These are phyloP conservation scores for Yarrowia yakushimensis DNA, from an alignment of 805 yeast species.

Conservation along the genomic window DNA sequence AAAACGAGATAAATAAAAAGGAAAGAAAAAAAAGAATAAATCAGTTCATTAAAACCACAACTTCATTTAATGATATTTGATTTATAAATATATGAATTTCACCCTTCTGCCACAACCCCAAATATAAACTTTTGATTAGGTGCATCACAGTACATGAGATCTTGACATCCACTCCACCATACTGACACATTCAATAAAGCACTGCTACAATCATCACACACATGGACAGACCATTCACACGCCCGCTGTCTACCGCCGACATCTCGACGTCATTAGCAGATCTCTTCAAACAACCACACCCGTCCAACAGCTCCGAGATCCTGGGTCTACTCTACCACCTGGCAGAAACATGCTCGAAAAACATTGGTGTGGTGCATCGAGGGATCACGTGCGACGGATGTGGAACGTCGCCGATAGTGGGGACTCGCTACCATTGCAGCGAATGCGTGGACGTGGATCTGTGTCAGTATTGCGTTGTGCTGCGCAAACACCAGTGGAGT, in stretches of 20 bases:
- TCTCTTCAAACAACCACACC: conserved; percentile 7
- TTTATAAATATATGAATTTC: no score
- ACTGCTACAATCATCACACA: no score
- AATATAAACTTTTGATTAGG: no score
- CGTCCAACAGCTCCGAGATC: conserved; percentile 26
- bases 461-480: conserved; percentile 45
- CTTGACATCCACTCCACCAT: no score
- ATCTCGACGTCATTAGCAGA: neutral
- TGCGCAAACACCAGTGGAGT: conserved; percentile 30
- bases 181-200: no score
- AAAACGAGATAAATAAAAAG: no score
- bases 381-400: conserved; percentile 37
- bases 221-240: conserved; percentile 12
- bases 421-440: conserved; percentile 50
- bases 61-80: no score
- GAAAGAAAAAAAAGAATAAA: no score
- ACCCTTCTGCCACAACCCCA: no score
- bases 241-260: conserved; percentile 2
- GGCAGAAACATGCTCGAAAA: conserved; percentile 31
- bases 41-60: no score
- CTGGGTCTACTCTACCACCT: conserved; percentile 31
- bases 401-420: conserved; percentile 41
- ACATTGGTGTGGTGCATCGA: conserved; percentile 33
- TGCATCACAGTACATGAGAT: no score
- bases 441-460: conserved; percentile 54